These are phyloP conservation scores for Wickerhamomyces strasburgensis DNA, from an alignment of 805 yeast species.

Conservation along the genomic window DNA sequence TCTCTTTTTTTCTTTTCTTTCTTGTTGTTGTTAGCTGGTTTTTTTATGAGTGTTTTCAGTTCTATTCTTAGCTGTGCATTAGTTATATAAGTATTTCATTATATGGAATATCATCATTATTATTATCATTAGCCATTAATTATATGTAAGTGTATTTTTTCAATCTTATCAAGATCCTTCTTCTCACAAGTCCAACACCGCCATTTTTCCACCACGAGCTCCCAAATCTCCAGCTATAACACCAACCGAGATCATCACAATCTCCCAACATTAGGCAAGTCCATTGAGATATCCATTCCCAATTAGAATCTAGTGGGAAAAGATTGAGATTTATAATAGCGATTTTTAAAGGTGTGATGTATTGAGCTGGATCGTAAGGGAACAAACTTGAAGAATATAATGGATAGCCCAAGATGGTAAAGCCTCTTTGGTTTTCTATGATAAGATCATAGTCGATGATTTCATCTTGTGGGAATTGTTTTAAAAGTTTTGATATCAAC, in stretches of 20 bases:
- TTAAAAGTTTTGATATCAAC: not conserved
- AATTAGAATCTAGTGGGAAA: slow-evolving; percentile 49
- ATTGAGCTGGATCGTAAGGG: slow-evolving; percentile 41
- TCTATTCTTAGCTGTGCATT: slow-evolving; percentile 1
- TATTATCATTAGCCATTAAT: too few species aligned
- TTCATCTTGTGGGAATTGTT: slow-evolving; percentile 1
- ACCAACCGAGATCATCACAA: slow-evolving; percentile 86
- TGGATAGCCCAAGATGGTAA: slow-evolving; percentile 47
- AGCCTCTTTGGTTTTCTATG: slow-evolving; percentile 52
- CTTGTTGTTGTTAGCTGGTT: slow-evolving; percentile 23
- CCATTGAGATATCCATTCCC: slow-evolving; percentile 73
- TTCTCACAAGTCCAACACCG: slow-evolving; percentile 49
- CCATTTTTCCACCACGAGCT: slow-evolving; percentile 56
- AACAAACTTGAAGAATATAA: slow-evolving; percentile 42
- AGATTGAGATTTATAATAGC: slow-evolving; percentile 19
- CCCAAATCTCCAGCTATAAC: slow-evolving; percentile 50
- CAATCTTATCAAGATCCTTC: slow-evolving; percentile 58
- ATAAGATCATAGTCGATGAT: slow-evolving; percentile 33
- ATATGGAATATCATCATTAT: not conserved
- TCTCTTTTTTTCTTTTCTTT: too few species aligned
- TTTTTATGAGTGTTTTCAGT: slow-evolving; percentile 8
- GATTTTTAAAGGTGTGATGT: slow-evolving; percentile 13
- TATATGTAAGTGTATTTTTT: too few species aligned
- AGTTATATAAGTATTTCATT: not conserved
- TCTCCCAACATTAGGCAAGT: slow-evolving; percentile 63